Base-by-base conservation (phyloP, 2,329 filamentous ascomycete species). In the Colletotrichum shisoi region DNA sequence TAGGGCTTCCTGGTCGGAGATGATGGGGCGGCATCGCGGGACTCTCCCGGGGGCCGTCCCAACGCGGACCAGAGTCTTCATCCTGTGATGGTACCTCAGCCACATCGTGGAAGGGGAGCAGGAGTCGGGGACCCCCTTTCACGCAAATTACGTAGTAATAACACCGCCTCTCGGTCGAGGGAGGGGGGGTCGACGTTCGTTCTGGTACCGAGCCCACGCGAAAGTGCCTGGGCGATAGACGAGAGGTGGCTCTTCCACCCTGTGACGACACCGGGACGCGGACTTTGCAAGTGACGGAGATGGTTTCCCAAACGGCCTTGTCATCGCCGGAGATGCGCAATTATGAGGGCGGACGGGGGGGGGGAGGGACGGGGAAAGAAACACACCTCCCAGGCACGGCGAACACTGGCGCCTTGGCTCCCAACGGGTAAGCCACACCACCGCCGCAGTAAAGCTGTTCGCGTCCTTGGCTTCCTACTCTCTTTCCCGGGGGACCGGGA, bases 271-370 rank as follows among this genome's bases (percentile, higher is more conserved):
- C 46, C 19, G 15, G n/a, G n/a, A 63, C 34, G 51, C 31, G 19
- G 40, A 17, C 21, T 21, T 31, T n/a, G 61, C 39, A 19, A 46
- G 46, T 27, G 31, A 39, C 61, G 64, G 64, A 59, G 48, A 64
- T 67, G 54, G 45, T 21, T 64, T 21, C 64, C 64, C 54, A 39
- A 68, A 58, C 44, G 64, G 54, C 42, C 27, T 34, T n/a, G 61
- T 8, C 6, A 44, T 45, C 54, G 52, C 61, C 61, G 48, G 53
- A 58, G 40, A 34, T 56, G 61, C 57, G 49, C 49, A 62, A 44
- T 13, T 19, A 9, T 24, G 21, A 42, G 24, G 24, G n/a, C 44
- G n/a, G 9, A 13, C 21, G 12, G 21, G 21, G 21, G 21, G n/a
- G n/a, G n/a, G n/a, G n/a, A n/a, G 19, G n/a, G 3, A 46, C 8